Percentiles rank a stretch among this genome's conserved stretches.
These are phyloP conservation scores for Euphorbia peplus DNA, from an alignment of 345 rosid species.

Conservation along the genomic window DNA sequence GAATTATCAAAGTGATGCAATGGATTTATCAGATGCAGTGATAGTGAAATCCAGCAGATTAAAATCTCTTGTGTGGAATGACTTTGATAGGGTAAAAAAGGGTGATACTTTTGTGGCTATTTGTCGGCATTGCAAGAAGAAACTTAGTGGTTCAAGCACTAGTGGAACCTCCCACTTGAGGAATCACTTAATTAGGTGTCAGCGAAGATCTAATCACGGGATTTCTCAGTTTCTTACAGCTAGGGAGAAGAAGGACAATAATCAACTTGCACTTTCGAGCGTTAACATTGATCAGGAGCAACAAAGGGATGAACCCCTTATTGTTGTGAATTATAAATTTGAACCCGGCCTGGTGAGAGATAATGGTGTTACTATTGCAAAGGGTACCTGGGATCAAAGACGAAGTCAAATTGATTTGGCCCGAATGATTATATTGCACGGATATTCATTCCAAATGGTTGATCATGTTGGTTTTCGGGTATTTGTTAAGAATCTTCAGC, in stretches of 20 bases:
- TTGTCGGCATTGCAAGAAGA: slow-evolving; percentile 78
- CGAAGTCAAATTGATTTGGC: slow-evolving; percentile 72
- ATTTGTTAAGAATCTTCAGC: slow-evolving; percentile 68
- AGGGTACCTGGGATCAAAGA: slow-evolving; percentile 54
- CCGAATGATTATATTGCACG: slow-evolving; percentile 72
- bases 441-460: slow-evolving; percentile 71
- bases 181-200: slow-evolving; percentile 78
- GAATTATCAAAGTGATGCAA: slow-evolving; percentile 32
- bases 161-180: slow-evolving; percentile 86
- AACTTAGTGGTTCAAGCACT: slow-evolving; percentile 73
- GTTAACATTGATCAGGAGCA: slow-evolving; percentile 35
- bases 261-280: slow-evolving; percentile 33
- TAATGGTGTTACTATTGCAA: slow-evolving; percentile 23
- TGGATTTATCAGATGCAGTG: slow-evolving; percentile 84
- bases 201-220: slow-evolving; percentile 43
- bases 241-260: slow-evolving; percentile 61
- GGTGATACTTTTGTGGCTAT: slow-evolving; percentile 67
- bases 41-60: slow-evolving; percentile 63
- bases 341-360: slow-evolving; percentile 48
- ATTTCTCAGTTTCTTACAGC: slow-evolving; percentile 27
- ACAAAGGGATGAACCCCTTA: slow-evolving; percentile 51
- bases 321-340: slow-evolving; percentile 48
- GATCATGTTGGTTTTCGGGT: slow-evolving; percentile 70
- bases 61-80: slow-evolving; percentile 88
- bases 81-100: slow-evolving; percentile 71